Conservation (phyloP, 2,329 filamentous ascomycete genomes). For the Parascedosporium putredinis region DNA sequence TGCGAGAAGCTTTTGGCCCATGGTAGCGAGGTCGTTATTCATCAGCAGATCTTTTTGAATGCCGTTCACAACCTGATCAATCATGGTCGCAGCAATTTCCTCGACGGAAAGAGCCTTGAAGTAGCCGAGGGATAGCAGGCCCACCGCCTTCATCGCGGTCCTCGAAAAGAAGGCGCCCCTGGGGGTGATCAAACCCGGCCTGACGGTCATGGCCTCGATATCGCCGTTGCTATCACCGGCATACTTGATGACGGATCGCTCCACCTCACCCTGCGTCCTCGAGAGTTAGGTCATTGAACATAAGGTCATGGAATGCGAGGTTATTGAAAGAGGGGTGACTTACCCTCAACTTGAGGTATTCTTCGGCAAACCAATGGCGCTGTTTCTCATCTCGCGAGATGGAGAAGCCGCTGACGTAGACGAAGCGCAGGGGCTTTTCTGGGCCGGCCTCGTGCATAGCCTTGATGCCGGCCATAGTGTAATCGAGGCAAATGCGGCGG, state of each 20-base stretch:
- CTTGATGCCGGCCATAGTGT: constrained; percentile 20
- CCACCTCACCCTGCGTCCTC: constrained; percentile 31
- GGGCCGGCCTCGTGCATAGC: constrained; percentile 19
- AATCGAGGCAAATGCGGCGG: constrained; percentile 28
- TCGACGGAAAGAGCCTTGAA: constrained; percentile 22
- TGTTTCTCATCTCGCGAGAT: constrained; percentile 34
- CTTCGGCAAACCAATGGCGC: constrained; percentile 23
- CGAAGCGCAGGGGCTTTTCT: constrained; percentile 30
- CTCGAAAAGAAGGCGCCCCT: not conserved
- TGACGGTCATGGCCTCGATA: constrained; percentile 28
- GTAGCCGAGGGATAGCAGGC: constrained; percentile 11
- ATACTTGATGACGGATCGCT: constrained; percentile 30
- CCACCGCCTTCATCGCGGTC: constrained; percentile 10
- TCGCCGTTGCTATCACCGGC: constrained; percentile 25
- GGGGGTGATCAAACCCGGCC: constrained; percentile 30
- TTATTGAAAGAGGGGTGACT: too few relatives aligned
- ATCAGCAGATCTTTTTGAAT: constrained; percentile 34
- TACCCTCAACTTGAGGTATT: constrained; percentile 38
- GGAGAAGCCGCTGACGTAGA: constrained; percentile 37
- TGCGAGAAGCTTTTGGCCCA: constrained; percentile 16
- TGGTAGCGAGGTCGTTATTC: constrained; percentile 30
- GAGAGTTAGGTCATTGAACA: not conserved
- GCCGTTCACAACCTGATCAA: constrained; percentile 33
- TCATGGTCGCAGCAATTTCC: constrained; percentile 30
- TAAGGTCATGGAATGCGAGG: not conserved